Base-by-base conservation (phyloP, 306 rosid species). In the Amphicarpaea edgeworthii region DNA sequence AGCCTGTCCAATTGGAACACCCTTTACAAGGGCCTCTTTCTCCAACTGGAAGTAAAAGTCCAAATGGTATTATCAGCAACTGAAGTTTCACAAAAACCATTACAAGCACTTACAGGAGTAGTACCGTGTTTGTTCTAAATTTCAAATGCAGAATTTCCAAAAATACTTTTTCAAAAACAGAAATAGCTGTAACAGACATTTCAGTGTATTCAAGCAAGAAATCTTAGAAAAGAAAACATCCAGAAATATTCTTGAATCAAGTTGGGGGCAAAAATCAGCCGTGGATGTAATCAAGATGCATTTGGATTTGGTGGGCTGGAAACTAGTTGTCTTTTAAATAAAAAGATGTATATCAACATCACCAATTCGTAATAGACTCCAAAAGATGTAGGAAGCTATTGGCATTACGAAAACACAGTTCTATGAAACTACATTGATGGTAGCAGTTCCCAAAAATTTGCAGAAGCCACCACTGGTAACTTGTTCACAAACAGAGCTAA, bases 21-120 rank as follows among this genome's bases (percentile, higher is more conserved):
- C 97, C 83, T 88, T 95, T 42, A 86, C 80, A 60, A 83, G 83
- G 61, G 99, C 96, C 78, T 92, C 97, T 83, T 92, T 95, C 87
- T 95, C 96, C 90, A 92, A 80, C 99, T 95, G 97, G 65, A 79
- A 79, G 70, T 45, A 30, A 63, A 79, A 79, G 20, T 76, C 32
- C 15, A 23, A 49, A 75, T 72, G 80, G 81, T 47, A 79, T 24
- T 70, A 34, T 41, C 68, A 55, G 70, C 67, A 50, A 34, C 67
- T 62, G 20, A 77, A 41, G 32, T 66, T 73, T 40, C 53, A 77
- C 17, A 43, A 43, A 59, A 17, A 43, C 24, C 77, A 79, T 34
- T 28, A 6, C 59, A 76, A 45, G 78, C 72, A 37, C 15, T 24
- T 45, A 69, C 9, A 50, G 75, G 47, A 72, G 71, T 15, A 34